These are phyloP conservation scores for Malassezia pachydermatis DNA, from an alignment of 1,284 basidiomycete genomes.

Conservation along the genomic window DNA sequence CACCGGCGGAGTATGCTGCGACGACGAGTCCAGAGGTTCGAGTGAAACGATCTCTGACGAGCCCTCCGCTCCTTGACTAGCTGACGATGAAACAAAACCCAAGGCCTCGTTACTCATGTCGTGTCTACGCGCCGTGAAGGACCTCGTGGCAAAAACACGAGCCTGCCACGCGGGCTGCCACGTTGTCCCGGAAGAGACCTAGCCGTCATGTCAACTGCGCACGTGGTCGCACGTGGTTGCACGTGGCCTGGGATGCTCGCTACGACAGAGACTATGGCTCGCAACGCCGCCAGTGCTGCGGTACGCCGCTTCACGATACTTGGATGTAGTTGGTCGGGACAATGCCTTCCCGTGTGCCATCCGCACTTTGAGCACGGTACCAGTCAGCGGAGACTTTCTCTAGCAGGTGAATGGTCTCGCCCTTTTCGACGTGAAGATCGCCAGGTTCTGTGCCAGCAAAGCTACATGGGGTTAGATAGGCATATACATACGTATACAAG, in stretches of 20 bases:
- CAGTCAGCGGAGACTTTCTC: conserved; percentile 37
- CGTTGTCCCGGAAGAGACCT: too few relatives aligned
- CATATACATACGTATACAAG: conserved; percentile 13
- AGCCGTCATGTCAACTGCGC: background rate
- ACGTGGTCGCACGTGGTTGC: conserved; percentile 8
- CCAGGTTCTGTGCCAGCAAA: conserved; percentile 25
- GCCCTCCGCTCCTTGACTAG: conserved; percentile 1
- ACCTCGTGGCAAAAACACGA: conserved; percentile 20
- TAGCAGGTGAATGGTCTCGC: conserved; percentile 25
- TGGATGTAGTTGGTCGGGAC: conserved; percentile 32
- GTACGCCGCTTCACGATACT: too few relatives aligned
- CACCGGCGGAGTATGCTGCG: conserved; percentile 1
- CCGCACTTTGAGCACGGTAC: conserved; percentile 24
- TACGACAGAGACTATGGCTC: background rate
- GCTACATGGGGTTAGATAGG: background rate
- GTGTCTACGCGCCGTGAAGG: conserved; percentile 5
- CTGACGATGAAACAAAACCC: conserved; percentile 9
- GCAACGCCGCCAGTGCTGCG: too few relatives aligned
- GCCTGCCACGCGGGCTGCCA: conserved; percentile 16
- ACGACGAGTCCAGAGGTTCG: conserved; percentile 1
- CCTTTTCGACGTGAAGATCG: conserved; percentile 24
- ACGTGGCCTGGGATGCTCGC: background rate
- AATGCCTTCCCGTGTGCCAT: conserved; percentile 24
- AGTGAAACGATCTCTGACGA: conserved; percentile 1
- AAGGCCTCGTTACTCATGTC: conserved; percentile 14